phyloP scores from a whole-genome alignment of 257 asterid species.

The Linaria vulgaris region DNA sequence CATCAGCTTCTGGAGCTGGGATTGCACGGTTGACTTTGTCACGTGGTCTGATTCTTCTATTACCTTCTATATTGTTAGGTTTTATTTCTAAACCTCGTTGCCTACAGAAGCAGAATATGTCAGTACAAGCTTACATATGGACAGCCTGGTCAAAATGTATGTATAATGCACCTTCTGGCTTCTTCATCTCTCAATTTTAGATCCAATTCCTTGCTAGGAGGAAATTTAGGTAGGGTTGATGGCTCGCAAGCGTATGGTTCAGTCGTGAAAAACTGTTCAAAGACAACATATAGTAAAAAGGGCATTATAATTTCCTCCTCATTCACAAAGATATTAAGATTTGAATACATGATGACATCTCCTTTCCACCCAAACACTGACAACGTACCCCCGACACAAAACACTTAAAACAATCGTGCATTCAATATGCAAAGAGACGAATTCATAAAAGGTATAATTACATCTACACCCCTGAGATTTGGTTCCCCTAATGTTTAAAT shows the following conservation, averaged over 20 bases:
- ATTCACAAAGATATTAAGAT: too few relatives aligned
- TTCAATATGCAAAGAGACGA: too few relatives aligned
- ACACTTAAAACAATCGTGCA: too few relatives aligned
- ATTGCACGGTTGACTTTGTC: conserved; percentile 67
- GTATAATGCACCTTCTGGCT: conserved; percentile 60
- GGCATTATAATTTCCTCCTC: neutral
- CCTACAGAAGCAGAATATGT: conserved; percentile 37
- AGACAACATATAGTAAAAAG: conserved; percentile 6
- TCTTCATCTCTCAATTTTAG: conserved; percentile 82
- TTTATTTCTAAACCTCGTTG: conserved; percentile 58
- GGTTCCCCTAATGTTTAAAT: too few relatives aligned
- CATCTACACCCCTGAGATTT: too few relatives aligned
- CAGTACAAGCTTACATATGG: conserved; percentile 14
- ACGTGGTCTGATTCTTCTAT: conserved; percentile 59
- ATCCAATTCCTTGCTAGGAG: conserved; percentile 96
- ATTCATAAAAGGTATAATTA: too few relatives aligned
- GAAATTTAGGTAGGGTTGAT: conserved; percentile 78
- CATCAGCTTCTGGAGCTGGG: conserved; percentile 95
- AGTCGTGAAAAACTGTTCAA: conserved; percentile 59
- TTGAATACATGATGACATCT: too few relatives aligned
- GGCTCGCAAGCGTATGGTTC: conserved; percentile 92
- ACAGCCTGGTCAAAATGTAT: conserved; percentile 18
- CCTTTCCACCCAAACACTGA: too few relatives aligned
- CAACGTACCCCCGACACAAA: too few relatives aligned
- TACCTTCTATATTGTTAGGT: conserved; percentile 52